Evolutionary conservation across 139 green algal species (phyloP).

Genomic region (Pleodorina starrii): DNA sequence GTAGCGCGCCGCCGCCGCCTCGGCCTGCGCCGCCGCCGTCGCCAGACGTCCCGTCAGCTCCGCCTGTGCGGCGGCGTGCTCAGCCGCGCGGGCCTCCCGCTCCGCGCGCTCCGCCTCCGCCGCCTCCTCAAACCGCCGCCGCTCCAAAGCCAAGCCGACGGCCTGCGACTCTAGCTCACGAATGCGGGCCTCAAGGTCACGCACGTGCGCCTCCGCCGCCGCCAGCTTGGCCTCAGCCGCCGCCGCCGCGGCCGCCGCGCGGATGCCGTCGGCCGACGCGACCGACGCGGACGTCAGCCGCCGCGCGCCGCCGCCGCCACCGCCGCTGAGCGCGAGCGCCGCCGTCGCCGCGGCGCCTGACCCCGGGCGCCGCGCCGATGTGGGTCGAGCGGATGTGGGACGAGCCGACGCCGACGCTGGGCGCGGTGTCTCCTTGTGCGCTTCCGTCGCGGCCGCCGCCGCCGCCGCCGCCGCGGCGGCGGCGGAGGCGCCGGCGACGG

Average conservation of each 20-base stretch:
- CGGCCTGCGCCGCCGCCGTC: not conserved
- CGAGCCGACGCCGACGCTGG: too few relatives aligned
- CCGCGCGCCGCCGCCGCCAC: not conserved
- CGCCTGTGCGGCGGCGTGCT: not conserved
- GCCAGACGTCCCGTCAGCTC: not conserved
- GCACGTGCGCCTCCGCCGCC: not conserved
- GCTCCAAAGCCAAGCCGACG: not conserved
- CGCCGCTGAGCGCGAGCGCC: not conserved
- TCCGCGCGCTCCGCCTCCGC: not conserved
- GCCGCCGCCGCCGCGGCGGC: not conserved
- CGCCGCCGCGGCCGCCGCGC: not conserved
- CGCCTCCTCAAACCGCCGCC: not conserved
- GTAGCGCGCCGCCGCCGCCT: not conserved
- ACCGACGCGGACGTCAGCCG: not conserved
- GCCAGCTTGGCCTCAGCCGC: slow-evolving; percentile 6
- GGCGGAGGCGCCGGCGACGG: too few relatives aligned
- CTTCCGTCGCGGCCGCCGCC: too few relatives aligned
- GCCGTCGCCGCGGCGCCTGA: too few relatives aligned
- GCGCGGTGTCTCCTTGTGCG: not conserved
- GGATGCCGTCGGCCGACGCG: not conserved
- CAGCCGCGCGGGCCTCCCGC: not conserved
- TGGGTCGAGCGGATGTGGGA: not conserved
- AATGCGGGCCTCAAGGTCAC: not conserved
- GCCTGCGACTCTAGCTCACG: not conserved
- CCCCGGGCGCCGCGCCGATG: not conserved